phyloP scores from a whole-genome alignment of 2,329 filamentous ascomycete genomes.

The Ilyonectria sp. region DNA sequence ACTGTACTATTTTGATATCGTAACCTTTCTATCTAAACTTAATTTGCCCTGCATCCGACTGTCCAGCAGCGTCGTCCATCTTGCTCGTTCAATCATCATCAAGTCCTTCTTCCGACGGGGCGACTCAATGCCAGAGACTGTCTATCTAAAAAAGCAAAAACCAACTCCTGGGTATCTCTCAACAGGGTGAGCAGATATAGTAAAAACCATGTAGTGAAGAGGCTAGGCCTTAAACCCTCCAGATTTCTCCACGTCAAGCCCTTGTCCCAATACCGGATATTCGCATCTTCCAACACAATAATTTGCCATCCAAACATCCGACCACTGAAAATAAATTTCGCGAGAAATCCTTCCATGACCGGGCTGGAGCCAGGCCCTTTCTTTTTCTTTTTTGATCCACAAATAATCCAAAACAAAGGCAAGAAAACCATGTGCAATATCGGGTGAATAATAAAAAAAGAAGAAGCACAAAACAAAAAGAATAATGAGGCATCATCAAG shows the following conservation, averaged over 20 bases:
- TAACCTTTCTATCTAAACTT: conserved; percentile 48
- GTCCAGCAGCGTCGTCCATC: conserved; percentile 49
- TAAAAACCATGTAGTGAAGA: conserved; percentile 30
- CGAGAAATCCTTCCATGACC: conserved; percentile 19
- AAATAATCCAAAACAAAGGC: conserved; percentile 24
- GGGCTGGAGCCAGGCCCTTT: conserved; percentile 27
- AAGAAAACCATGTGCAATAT: conserved; percentile 27
- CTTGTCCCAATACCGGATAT: not conserved
- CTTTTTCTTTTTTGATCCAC: conserved; percentile 34
- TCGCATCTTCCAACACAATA: conserved; percentile 21
- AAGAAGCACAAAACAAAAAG: conserved; percentile 40
- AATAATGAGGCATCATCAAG: conserved; percentile 35
- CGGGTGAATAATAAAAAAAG: conserved; percentile 15
- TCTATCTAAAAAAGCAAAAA: conserved; percentile 38
- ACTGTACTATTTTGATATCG: conserved; percentile 44
- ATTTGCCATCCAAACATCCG: conserved; percentile 8
- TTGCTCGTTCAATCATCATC: conserved; percentile 50
- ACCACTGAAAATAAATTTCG: conserved; percentile 23
- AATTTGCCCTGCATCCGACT: conserved; percentile 44
- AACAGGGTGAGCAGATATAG: conserved; percentile 45
- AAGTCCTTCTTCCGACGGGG: conserved; percentile 38
- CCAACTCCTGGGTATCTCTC: conserved; percentile 49
- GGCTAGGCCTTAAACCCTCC: conserved; percentile 17
- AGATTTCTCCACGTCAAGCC: conserved; percentile 16
- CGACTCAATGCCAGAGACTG: conserved; percentile 45